Evolutionary conservation across 768 basidiomycete genomes (phyloP), one percentile per base, ranked within the genome.

Genomic region (Pseudohyphozyma bogoriensis): DNA sequence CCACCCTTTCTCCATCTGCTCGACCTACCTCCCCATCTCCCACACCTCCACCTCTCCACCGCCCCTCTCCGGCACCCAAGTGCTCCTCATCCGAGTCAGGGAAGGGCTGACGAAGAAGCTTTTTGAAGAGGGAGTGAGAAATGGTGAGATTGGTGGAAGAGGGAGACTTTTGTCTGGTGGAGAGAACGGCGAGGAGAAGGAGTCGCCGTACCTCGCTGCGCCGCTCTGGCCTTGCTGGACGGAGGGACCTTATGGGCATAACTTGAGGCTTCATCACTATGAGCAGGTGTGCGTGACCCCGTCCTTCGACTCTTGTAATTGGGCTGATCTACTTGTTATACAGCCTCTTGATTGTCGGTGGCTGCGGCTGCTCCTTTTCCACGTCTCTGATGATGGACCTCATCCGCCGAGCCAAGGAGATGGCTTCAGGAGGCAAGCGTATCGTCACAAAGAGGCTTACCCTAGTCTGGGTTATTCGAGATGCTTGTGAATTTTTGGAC

Each of bases 191-290:
- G 10, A 26, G 28, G 42, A 44, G 22, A 31, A 32, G 29, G 4
- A 11, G 29, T 33, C 47, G 29, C 47, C 11, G 15, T 31, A 5
- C 22, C 31, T 35, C 11, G 26, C 62, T 4, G 39, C 40, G 35
- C 53, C 33, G 0, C 39, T 63, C 42, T 63, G 26, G 20, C 62
- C 56, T 0, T 29, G 32, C 8, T 63, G 56, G 16, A 55, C 32
- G 26, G 62, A 63, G 22, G 62, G 62, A 12, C 57, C 62, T 0
- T 63, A 63, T 36, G 62, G 62, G 2, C 62, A 63, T 42, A 20
- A 39, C 40, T 24, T 59, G 1, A 42, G 49, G 8, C 35, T 59
- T 1, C 54, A 63, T 18, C 57, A 24, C 9, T 63, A 36, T 36
- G 62, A 63, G 24, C 47, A 39, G 0, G 62, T 59, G 7, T n/a